phyloP scores from a whole-genome alignment of 352 stramenopile genomes.

The Halophytophthora polymorphica region DNA sequence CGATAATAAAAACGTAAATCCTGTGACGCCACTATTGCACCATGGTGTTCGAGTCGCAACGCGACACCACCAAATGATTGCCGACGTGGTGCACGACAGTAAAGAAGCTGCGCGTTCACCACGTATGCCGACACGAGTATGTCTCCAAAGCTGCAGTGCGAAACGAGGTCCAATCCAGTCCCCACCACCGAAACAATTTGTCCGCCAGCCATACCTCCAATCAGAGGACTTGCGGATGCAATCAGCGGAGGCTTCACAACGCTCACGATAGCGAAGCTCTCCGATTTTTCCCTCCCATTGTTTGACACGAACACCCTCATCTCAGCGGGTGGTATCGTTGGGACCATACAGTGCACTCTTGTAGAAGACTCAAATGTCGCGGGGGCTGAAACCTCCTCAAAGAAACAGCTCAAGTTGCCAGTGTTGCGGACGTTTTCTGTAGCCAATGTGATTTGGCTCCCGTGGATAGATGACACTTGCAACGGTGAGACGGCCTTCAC shows the following conservation, averaged over 20 bases:
- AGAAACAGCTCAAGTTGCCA: constrained; percentile 55
- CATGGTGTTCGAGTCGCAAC: constrained; percentile 40
- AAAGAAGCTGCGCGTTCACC: constrained; percentile 19
- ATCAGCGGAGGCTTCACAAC: constrained; percentile 51
- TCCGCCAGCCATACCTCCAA: constrained; percentile 33
- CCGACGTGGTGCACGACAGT: constrained; percentile 42
- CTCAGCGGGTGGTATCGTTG: constrained; percentile 19
- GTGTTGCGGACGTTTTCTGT: constrained; percentile 33
- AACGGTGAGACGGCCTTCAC: constrained; percentile 35
- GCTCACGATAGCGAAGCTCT: constrained; percentile 32
- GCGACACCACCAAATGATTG: constrained; percentile 27
- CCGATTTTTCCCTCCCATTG: constrained; percentile 41
- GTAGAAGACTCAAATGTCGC: constrained; percentile 34
- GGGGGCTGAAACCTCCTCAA: constrained; percentile 23
- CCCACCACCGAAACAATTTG: constrained; percentile 43
- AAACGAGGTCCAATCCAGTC: constrained; percentile 45
- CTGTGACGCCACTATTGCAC: constrained; percentile 35
- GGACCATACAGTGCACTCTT: constrained; percentile 38
- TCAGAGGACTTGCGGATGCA: constrained; percentile 27
- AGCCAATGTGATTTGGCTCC: constrained; percentile 30
- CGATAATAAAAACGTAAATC: constrained; percentile 48
- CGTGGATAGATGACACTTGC: constrained; percentile 29
- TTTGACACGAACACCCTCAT: constrained; percentile 48
- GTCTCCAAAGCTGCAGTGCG: constrained; percentile 72
- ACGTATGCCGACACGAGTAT: constrained; percentile 25